Evolutionary conservation across 306 rosid genomes (phyloP), one percentile per base, ranked within the genome.

Genomic region (Medicago arabica): DNA sequence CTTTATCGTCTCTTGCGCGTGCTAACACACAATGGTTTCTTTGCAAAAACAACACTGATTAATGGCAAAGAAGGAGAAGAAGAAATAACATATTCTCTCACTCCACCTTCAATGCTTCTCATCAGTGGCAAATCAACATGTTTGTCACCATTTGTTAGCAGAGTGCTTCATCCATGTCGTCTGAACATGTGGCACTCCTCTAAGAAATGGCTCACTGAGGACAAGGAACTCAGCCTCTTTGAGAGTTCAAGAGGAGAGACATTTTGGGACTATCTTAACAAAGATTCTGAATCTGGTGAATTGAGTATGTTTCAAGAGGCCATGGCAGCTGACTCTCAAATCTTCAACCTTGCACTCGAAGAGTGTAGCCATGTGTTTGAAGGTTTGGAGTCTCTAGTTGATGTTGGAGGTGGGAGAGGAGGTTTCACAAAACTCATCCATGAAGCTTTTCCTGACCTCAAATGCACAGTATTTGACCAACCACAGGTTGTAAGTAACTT

Each of bases 381-480:
- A 4, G 50, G n/a, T 11, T 44, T 44, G 50, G 50, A 44, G 5
- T 44, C 50, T 44, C 12, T 44, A n/a, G 50, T 44, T 44, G 50
- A 44, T 44, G 50, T 44, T 1, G 50, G 6, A 11, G 50, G 50
- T 44, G 50, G 50, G 11, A n/a, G n/a, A n/a, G n/a, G n/a, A n/a
- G n/a, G n/a, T n/a, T n/a, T n/a, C n/a, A n/a, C 80, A 0, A 78
- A 34, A 54, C 73, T 86, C 28, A 82, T 85, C 36, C 40, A 31
- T 18, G 81, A 78, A 75, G 86, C 67, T 3, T 83, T 85, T 43
- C 86, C 93, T 57, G 71, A 76, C 0, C 11, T 88, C 46, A 84
- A 86, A 47, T 86, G 93, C 79, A 82, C 72, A 0, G 86, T 86
- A 2, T 72, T 83, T 61, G 90, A 86, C 1, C 83, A 78, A 21